Conservation (phyloP, 768 basidiomycete species). For the Lactarius hatsudake region DNA sequence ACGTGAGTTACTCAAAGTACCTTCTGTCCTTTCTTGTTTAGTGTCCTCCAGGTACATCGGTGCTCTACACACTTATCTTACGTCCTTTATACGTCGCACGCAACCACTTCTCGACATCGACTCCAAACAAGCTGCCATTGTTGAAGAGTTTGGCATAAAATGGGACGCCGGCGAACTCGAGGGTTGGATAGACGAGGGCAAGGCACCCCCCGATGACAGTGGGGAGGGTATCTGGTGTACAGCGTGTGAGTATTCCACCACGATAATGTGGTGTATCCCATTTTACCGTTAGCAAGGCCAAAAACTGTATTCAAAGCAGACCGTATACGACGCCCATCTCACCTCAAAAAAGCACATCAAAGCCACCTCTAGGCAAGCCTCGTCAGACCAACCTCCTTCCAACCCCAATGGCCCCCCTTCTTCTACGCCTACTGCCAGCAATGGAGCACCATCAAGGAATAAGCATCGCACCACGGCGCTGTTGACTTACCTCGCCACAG, state of each 20-base stretch:
- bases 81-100: constrained; percentile 82
- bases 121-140: constrained; percentile 58
- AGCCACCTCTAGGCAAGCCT: constrained; percentile 72
- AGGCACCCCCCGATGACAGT: constrained; percentile 40
- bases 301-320: constrained; percentile 93
- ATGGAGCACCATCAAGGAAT: constrained; percentile 36
- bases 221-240: constrained; percentile 89
- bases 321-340: constrained; percentile 94
- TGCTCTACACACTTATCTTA: constrained; percentile 75
- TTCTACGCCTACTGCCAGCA: constrained; percentile 31
- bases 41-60: constrained; percentile 67
- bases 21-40: constrained; percentile 12
- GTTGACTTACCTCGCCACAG: constrained; percentile 65
- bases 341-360: constrained; percentile 96
- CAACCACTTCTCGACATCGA: constrained; percentile 80
- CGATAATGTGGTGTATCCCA: constrained; percentile 11
- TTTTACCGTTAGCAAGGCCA: constrained; percentile 57
- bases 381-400: constrained; percentile 42
- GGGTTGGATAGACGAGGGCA: constrained; percentile 66
- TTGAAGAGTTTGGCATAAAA: constrained; percentile 66
- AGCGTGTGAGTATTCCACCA: constrained; percentile 62
- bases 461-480: constrained; percentile 66
- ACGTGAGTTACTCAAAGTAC: constrained; percentile 45
- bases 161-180: constrained; percentile 78
- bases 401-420: constrained; percentile 59